Evolutionary conservation across 2,329 filamentous ascomycete genomes (phyloP).

Genomic region (Lasiodiplodia gonubiensis): DNA sequence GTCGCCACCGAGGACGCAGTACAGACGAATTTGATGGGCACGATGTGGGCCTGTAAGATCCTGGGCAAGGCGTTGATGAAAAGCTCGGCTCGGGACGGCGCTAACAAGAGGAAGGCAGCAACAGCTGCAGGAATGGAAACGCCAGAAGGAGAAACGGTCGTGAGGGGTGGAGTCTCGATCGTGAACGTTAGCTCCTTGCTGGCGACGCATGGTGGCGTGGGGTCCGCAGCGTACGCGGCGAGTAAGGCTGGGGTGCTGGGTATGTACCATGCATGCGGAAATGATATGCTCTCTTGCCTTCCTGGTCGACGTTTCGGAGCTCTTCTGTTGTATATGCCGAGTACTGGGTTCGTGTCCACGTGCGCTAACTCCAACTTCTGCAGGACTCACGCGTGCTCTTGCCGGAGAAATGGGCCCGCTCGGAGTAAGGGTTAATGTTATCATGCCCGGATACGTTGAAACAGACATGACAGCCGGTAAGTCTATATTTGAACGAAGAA

Average conservation of each 20-base stretch:
- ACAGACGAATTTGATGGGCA: conserved; percentile 71
- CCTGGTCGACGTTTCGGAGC: background rate
- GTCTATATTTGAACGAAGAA: conserved; percentile 28
- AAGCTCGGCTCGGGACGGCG: background rate
- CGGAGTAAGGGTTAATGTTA: conserved; percentile 76
- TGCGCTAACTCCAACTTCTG: background rate
- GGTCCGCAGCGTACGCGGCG: conserved; percentile 76
- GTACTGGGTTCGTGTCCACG: background rate
- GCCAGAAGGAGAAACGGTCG: background rate
- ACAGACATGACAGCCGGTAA: conserved; percentile 79
- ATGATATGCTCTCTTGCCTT: background rate
- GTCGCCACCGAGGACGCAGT: conserved; percentile 64
- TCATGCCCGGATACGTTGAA: conserved; percentile 82
- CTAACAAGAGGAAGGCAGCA: background rate
- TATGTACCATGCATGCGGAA: conserved; percentile 40
- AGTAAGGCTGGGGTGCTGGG: conserved; percentile 81
- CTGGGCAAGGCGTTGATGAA: background rate
- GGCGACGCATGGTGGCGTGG: conserved; percentile 70
- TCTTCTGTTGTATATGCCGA: background rate
- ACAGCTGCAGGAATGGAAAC: conserved; percentile 16
- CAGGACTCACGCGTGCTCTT: conserved; percentile 72
- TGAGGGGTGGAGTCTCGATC: conserved; percentile 56
- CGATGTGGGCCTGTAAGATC: conserved; percentile 65
- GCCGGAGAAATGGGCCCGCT: conserved; percentile 65
- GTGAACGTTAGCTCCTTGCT: conserved; percentile 83